Evolutionary conservation across 805 yeast genomes (phyloP), one percentile per base, ranked within the genome.

Genomic region (Naumovozyma dairenensis): DNA sequence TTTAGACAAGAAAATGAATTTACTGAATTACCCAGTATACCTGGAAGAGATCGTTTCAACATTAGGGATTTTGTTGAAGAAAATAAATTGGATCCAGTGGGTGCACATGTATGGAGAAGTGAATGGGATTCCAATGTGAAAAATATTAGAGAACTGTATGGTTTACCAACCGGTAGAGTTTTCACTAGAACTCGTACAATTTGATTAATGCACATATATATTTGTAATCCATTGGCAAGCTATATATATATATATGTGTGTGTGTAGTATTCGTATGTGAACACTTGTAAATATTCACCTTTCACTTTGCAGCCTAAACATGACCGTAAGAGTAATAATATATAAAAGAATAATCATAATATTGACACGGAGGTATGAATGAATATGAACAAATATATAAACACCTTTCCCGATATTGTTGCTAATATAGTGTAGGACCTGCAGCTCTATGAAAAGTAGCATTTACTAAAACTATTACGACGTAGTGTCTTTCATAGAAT

Each of bases 101-200:
- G 97, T 18, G 96, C 94, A 2, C 94, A 85, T 55, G 68, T 84
- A 29, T 89, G 94, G 89, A 77, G 97, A 68, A 75, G 79, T 45
- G 65, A 60, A 27, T 89, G 80, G 75, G 97, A 92, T 59, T 63
- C 82, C 47, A 72, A 78, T 46, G 80, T 83, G 28, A 69, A 68
- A 20, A 55, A 53, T 3, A 78, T 87, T 18, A 76, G 97, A 58
- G 71, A 67, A 42, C 58, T 69, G 52, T 83, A 80, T 53, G 89
- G 85, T 4, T 66, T 89, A 40, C 79, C 77, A 14, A 56, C 63
- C 39, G 96, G 96, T 32, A 68, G 75, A 44, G 83, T 89, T 5
- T 89, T 72, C 65, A 72, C 74, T 40, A 71, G 74, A 51, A 75
- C 67, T n/a, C 72, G 80, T 42, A 48, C n/a, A n/a, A n/a, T n/a